These are phyloP conservation scores for Aspergillus brasiliensis DNA, from an alignment of 2,329 filamentous ascomycete genomes.

Conservation along the genomic window DNA sequence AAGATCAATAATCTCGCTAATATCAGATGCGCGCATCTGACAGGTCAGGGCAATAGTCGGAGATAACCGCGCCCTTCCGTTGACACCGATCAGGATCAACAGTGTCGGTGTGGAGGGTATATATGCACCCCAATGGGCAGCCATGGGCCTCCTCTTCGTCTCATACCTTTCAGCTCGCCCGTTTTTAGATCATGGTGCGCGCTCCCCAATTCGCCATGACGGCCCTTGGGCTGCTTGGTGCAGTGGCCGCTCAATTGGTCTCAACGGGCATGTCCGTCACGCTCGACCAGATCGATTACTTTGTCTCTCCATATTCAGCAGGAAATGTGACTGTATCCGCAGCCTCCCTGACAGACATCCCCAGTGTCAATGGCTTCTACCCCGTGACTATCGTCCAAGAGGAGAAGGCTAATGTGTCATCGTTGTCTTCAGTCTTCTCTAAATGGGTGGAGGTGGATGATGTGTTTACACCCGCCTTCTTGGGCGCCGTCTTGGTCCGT, in stretches of 20 bases:
- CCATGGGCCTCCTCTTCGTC: neutral
- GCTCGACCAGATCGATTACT: conserved; percentile 1
- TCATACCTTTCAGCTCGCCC: neutral
- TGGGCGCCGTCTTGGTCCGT: neutral
- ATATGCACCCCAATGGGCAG: neutral
- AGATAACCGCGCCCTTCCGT: neutral
- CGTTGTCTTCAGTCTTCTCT: neutral
- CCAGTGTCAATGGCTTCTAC: conserved; percentile 2
- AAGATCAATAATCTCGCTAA: neutral
- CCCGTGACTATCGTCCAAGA: conserved; percentile 2
- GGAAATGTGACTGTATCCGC: conserved; percentile 1
- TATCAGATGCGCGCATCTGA: neutral
- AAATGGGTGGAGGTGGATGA: neutral
- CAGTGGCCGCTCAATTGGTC: neutral
- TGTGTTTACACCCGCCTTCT: neutral
- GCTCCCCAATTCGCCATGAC: neutral
- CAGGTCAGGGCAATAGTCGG: neutral
- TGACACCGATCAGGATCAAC: too few species aligned
- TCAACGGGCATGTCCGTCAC: conserved; percentile 5
- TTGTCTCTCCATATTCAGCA: neutral
- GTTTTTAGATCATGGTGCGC: neutral
- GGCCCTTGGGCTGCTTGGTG: neutral
- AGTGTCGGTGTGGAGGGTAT: neutral
- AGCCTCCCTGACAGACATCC: neutral
- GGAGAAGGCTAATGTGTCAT: neutral